Evolutionary conservation across 2,329 filamentous ascomycete genomes (phyloP), one percentile per base, ranked within the genome.

Genomic region (Aspergillus alliaceus): DNA sequence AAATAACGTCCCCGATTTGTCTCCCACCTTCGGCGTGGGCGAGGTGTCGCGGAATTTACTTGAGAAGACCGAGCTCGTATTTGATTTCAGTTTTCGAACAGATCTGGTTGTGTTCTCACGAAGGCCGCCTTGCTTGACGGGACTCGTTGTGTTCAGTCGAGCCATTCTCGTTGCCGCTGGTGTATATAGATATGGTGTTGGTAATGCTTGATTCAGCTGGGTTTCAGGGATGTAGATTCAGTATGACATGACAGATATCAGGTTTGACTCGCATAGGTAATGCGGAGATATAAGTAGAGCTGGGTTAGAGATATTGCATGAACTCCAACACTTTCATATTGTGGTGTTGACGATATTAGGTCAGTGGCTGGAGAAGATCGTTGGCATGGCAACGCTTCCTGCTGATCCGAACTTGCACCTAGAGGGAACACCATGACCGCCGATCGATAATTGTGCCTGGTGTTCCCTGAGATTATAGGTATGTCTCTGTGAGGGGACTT

Each of bases 91-190:
- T 18, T 35, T 47, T 27, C 29, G 39, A 31, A 53, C 29, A 2
- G 51, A 44, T 53, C 25, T 53, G 15, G 49, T 37, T 39, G 15
- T 18, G n/a, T 27, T 27, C 7, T 44, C 40, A 8, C 40, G 40
- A 4, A 24, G 31, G 11, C 51, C 27, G 12, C 49, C 47, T n/a
- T 56, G 58, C 20, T 63, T 65, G 29, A 57, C 40, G 7, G 65
- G 61, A 12, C 59, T 65, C 14, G 61, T 50, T 6, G 67, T 64
- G 54, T 70, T 70, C 52, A 70, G 59, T 56, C 67, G 60, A 35
- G 68, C 68, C 68, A 70, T 71, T 18, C 44, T 65, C 20, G 29
- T 8, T 48, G 27, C 31, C 37, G 7, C 24, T 49, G 18, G n/a
- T 31, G 11, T 48, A 22, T 32, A 4, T n/a, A 22, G 32, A 18